Evolutionary conservation across 371 early-diverging fungal species (phyloP).

Genomic region (Mucor mucedo): DNA sequence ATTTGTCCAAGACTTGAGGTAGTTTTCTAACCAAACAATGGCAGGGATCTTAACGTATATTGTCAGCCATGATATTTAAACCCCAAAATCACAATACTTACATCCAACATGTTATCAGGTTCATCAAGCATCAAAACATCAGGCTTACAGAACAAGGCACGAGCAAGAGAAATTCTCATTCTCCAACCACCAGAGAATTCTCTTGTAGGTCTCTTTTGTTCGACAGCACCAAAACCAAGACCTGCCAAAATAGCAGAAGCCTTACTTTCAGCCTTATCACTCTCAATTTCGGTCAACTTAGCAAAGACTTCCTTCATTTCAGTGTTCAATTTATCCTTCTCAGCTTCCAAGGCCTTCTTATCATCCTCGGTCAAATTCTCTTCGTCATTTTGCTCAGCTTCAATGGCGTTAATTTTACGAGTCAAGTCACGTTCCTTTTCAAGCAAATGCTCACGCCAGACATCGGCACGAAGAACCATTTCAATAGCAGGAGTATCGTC

Average conservation of each 20-base stretch:
- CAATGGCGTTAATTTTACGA: constrained; percentile 44
- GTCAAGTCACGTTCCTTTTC: constrained; percentile 80
- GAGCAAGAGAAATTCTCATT: constrained; percentile 94
- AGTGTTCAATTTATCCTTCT: constrained; percentile 66
- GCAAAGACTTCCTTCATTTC: constrained; percentile 83
- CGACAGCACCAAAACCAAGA: constrained; percentile 89
- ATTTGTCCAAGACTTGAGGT: constrained; percentile 88
- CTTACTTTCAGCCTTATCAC: constrained; percentile 94
- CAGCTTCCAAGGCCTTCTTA: constrained; percentile 66
- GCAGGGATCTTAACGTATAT: constrained; percentile 69
- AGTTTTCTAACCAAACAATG: constrained; percentile 97
- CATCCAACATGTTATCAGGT: constrained; percentile 97
- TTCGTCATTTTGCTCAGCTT: constrained; percentile 30
- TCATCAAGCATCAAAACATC: constrained; percentile 98
- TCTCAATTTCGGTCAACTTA: constrained; percentile 91
- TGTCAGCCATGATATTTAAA: background rate
- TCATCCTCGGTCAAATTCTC: constrained; percentile 54
- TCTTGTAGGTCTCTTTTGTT: constrained; percentile 82
- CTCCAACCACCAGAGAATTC: constrained; percentile 97
- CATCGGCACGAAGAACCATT: constrained; percentile 93
- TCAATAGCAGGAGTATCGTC: constrained; percentile 87
- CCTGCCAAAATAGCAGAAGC: constrained; percentile 93
- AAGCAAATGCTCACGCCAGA: constrained; percentile 91
- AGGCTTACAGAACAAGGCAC: constrained; percentile 95
- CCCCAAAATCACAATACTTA: constrained; percentile 10